Conservation (phyloP, 371 early-diverging fungal species). For the Phascolomyces articulosus region DNA sequence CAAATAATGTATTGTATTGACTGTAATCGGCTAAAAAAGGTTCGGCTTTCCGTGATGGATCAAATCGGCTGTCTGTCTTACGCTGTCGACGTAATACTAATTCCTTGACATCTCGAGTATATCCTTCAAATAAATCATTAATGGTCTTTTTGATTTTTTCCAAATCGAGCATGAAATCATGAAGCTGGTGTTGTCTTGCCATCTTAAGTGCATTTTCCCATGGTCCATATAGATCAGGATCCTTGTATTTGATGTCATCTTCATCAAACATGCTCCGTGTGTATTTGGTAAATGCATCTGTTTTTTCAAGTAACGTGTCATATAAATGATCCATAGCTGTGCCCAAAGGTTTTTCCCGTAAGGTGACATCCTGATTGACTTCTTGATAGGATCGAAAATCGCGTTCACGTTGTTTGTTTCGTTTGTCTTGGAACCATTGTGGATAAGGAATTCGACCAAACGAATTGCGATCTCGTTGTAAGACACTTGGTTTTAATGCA, state of each 20-base stretch:
- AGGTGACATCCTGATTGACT: slow-evolving; percentile 18
- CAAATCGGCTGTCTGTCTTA: slow-evolving; percentile 19
- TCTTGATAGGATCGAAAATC: slow-evolving; percentile 25
- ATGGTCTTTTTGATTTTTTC: slow-evolving; percentile 17
- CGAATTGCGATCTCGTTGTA: slow-evolving; percentile 15
- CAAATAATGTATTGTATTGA: slow-evolving; percentile 27
- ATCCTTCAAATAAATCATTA: slow-evolving; percentile 11
- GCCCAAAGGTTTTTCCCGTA: slow-evolving; percentile 13
- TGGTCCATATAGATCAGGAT: slow-evolving; percentile 28
- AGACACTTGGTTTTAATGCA: slow-evolving; percentile 20
- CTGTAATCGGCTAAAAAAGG: slow-evolving; percentile 9
- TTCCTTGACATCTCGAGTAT: slow-evolving; percentile 14
- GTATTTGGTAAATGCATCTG: slow-evolving; percentile 30
- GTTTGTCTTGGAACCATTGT: slow-evolving; percentile 47
- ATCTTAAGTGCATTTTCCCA: slow-evolving; percentile 25
- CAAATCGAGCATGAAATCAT: slow-evolving; percentile 23
- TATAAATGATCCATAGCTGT: slow-evolving; percentile 46
- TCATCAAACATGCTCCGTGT: slow-evolving; percentile 35
- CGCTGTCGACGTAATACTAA: slow-evolving; percentile 14
- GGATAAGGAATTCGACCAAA: slow-evolving; percentile 32
- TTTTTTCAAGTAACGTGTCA: slow-evolving; percentile 30
- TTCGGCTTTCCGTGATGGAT: slow-evolving; percentile 22
- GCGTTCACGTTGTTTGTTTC: slow-evolving; percentile 28
- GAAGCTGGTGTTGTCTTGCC: slow-evolving; percentile 21
- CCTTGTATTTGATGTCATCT: slow-evolving; percentile 25